phyloP scores from a whole-genome alignment of 768 basidiomycete species.

The Naganishia randhawae region DNA sequence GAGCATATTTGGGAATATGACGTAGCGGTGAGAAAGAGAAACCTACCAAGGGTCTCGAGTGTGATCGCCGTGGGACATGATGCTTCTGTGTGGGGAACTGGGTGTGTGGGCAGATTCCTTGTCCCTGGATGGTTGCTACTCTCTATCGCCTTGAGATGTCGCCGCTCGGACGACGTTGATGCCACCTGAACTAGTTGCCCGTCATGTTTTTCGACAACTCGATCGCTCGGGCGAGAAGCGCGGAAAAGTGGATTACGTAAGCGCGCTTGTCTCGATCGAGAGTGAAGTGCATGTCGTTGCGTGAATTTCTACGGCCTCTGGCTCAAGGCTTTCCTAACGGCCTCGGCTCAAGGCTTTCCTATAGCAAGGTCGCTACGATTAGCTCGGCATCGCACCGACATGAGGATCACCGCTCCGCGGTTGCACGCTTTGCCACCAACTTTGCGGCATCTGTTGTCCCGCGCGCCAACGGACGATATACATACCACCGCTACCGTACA shows the following conservation, averaged over 20 bases:
- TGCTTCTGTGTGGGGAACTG: constrained; percentile 24
- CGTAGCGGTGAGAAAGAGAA: background rate
- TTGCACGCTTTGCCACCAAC: background rate
- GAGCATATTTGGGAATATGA: constrained; percentile 4
- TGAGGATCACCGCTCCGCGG: background rate
- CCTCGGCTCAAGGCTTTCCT: no score
- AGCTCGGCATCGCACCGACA: no score
- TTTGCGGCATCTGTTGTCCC: background rate
- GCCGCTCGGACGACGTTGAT: background rate
- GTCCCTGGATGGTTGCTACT: background rate
- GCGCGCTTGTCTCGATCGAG: constrained; percentile 10
- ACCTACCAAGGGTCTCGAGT: constrained; percentile 85
- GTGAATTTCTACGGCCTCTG: constrained; percentile 5
- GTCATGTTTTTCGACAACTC: constrained; percentile 23
- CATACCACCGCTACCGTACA: constrained; percentile 54
- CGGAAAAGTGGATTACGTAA: constrained; percentile 1
- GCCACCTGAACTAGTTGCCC: background rate
- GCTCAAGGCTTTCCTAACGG: no score
- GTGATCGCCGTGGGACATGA: constrained; percentile 85
- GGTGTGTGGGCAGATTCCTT: background rate
- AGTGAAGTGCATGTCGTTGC: background rate
- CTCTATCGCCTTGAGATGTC: background rate
- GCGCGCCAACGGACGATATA: background rate
- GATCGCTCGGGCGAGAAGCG: constrained; percentile 16
- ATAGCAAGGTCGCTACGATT: no score